phyloP scores from a whole-genome alignment of 306 rosid genomes.

The Sophora flavescens region DNA sequence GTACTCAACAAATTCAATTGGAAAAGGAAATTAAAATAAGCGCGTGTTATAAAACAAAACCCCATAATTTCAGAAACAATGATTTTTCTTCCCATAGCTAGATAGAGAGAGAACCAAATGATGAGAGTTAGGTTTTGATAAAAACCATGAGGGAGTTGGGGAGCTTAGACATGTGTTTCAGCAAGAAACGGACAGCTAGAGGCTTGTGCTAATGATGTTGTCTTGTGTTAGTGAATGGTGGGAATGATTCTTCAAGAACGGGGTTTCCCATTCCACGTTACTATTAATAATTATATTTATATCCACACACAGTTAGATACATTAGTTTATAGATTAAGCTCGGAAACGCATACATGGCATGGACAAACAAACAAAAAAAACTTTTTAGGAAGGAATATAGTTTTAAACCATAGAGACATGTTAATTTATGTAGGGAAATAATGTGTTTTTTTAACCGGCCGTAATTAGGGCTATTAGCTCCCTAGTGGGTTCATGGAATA shows the following conservation, averaged over 20 bases:
- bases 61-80: conserved; percentile 63
- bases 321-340: neutral
- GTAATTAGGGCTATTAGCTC: too few species aligned
- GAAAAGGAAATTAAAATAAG: conserved; percentile 55
- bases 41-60: conserved; percentile 80
- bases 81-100: conserved; percentile 44
- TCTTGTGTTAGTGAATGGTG: conserved; percentile 84
- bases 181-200: conserved; percentile 75
- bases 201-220: conserved; percentile 80
- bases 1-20: conserved; percentile 49
- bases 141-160: conserved; percentile 56
- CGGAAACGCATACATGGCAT: neutral
- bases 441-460: too few species aligned
- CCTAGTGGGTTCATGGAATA: too few species aligned
- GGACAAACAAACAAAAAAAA: conserved; percentile 47
- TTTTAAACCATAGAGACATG: neutral
- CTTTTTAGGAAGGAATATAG: conserved; percentile 28
- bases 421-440: too few species aligned
- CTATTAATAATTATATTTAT: conserved; percentile 28
- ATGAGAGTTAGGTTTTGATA: conserved; percentile 67
- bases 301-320: conserved; percentile 2
- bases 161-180: conserved; percentile 44
- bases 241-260: conserved; percentile 75
- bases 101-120: conserved; percentile 55
- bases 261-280: conserved; percentile 57